phyloP scores from a whole-genome alignment of 768 basidiomycete species.

The Tephrocybe sp. region DNA sequence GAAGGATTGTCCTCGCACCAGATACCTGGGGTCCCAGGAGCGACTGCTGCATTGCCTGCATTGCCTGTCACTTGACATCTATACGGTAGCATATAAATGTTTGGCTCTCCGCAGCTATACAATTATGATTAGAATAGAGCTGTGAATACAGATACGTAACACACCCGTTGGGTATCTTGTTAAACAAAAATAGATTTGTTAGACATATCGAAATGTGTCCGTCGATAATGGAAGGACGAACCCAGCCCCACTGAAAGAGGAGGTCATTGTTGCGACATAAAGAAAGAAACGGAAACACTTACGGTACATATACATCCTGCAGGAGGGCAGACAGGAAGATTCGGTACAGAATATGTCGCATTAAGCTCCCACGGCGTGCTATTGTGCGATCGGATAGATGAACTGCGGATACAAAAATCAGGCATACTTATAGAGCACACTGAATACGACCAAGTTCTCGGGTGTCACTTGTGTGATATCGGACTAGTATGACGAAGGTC shows the following conservation, averaged over 20 bases:
- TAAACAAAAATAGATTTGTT: slow-evolving; percentile 1
- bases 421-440: slow-evolving; percentile 41
- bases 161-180: slow-evolving; percentile 37
- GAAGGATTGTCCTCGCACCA: slow-evolving; percentile 49
- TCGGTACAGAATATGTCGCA: slow-evolving; percentile 44
- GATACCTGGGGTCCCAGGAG: slow-evolving; percentile 37
- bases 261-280: not conserved
- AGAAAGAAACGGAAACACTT: slow-evolving; percentile 18
- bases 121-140: not conserved
- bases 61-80: slow-evolving; percentile 44
- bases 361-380: slow-evolving; percentile 53
- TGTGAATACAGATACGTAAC: not conserved
- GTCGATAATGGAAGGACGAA: slow-evolving; percentile 13
- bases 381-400: not conserved
- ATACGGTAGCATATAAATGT: slow-evolving; percentile 48
- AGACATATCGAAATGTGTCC: not conserved
- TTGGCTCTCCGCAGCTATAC: slow-evolving; percentile 46
- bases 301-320: slow-evolving; percentile 53
- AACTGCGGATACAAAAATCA: not conserved
- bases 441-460: slow-evolving; percentile 50
- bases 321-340: slow-evolving; percentile 45
- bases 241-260: slow-evolving; percentile 47
- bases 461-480: slow-evolving; percentile 43
- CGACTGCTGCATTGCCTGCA: slow-evolving; percentile 36
- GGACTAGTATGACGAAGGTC: slow-evolving; percentile 28